Evolutionary conservation across 306 rosid species (phyloP), one percentile per base, ranked within the genome.

Genomic region (Astragalus glycyphyllos): DNA sequence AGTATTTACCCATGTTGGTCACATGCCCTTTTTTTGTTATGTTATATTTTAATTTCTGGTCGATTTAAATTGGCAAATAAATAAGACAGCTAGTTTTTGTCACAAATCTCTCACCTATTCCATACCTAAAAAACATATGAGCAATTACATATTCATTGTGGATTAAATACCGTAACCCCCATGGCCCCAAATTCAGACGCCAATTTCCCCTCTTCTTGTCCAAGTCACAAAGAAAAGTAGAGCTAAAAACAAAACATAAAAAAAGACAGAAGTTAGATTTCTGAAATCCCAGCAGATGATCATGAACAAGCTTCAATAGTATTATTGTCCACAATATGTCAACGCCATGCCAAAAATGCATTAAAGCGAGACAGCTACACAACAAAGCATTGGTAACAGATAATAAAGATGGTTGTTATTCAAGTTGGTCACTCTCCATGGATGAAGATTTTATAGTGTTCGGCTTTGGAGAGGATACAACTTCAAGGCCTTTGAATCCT

Each of bases 361-460:
- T 34, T 29, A 80, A 32, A 5, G n/a, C 62, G 15, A 70, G 41
- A 53, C 69, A 44, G 6, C 14, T 29, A 20, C 31, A 26, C 31
- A 84, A 74, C 29, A 80, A 32, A 9, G 14, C 68, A 64, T 16
- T 58, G 17, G 48, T 54, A 10, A 82, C 15, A 7, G 78, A 74
- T 31, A 79, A 73, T 8, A 40, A 40, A 40, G 44, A 40, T 5
- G 42, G 9, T 2, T 8, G 10, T 40, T 40, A 40, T 54, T 81
- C 90, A 13, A 80, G 65, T 41, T 71, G 81, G 79, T 79, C 84
- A 53, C 81, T 73, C 15, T 83, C 75, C 8, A 6, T 26, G 5
- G 88, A 83, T 49, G 88, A 87, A 31, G 88, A 86, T 56, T 92
- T 76, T 34, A 92, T 90, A 4, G 89, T 82, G 15, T 86, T 90